Evolutionary conservation across 2,329 filamentous ascomycete genomes (phyloP), one percentile per base, ranked within the genome.

Genomic region (Stagonosporopsis rhizophila): DNA sequence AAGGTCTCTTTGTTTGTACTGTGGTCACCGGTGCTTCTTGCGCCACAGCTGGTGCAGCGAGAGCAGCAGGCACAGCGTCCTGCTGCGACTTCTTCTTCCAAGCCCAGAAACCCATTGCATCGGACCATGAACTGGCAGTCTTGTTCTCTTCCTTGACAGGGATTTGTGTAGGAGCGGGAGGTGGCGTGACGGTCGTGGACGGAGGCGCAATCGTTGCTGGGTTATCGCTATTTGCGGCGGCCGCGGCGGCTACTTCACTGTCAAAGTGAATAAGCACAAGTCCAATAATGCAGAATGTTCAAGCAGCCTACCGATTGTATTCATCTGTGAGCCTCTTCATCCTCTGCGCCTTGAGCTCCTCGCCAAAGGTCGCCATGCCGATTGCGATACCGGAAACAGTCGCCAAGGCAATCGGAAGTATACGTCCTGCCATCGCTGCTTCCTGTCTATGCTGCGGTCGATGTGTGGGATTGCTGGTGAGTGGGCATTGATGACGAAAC

Each of bases 21-120:
- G 86, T 79, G 85, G 86, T 89, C 41, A 77, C 65, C 48, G 89
- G 75, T 5, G n/a, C 89, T 84, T 58, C 84, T 81, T 67, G 88
- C 83, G 82, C 8, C 79, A 48, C 81, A 84, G 69, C 90, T 89
- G 8, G 82, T 81, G 37, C 82, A 82, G 23, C 49, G 11, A 81
- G 7, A 80, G 47, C 81, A 84, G 69, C 89, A 89, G 8, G 81
- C 81, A 37, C 82, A 81, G 20, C 78, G 74, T 50, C 86, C 78
- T 58, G 78, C 27, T 61, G 55, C 4, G 60, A 35, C 20, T 59
- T 46, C 49, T 66, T 67, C 12, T 64, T 68, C 71, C 72, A 74
- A 23, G 71, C 72, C 72, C 72, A 73, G 11, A 73, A 57, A 1
- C 72, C 70, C 11, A 74, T 46, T 38, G 66, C 47, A 39, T 69